phyloP scores from a whole-genome alignment of 2,329 filamentous ascomycete species.

The Periconia macrospinosa region DNA sequence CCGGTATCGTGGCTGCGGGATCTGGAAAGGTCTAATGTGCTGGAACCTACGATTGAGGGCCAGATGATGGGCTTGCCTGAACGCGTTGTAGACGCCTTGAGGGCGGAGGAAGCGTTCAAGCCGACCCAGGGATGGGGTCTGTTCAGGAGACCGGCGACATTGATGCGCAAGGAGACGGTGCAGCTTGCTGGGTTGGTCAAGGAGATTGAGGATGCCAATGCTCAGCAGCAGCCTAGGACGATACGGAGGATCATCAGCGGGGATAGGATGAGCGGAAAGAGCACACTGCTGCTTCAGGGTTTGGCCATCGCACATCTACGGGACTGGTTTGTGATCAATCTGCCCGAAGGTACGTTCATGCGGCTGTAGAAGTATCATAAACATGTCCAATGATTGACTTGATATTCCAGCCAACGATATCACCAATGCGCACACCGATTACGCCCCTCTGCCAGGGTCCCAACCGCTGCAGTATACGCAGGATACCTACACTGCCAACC shows the following conservation, averaged over 20 bases:
- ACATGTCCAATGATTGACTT: constrained; percentile 3
- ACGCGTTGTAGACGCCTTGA: constrained; percentile 74
- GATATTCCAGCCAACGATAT: constrained; percentile 71
- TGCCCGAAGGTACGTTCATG: constrained; percentile 75
- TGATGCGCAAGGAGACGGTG: constrained; percentile 78
- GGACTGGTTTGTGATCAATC: constrained; percentile 84
- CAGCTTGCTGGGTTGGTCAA: constrained; percentile 60
- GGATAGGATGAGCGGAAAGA: constrained; percentile 79
- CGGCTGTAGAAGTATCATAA: neutral
- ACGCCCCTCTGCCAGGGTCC: constrained; percentile 66
- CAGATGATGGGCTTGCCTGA: constrained; percentile 71
- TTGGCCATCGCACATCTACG: constrained; percentile 80
- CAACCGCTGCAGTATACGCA: constrained; percentile 68
- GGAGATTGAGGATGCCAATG: constrained; percentile 59
- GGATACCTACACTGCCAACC: constrained; percentile 72
- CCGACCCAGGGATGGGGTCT: constrained; percentile 82
- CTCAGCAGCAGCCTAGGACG: constrained; percentile 55
- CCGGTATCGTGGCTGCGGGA: constrained; percentile 70
- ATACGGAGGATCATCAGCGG: constrained; percentile 72
- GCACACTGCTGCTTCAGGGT: constrained; percentile 79
- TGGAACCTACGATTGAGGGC: constrained; percentile 54
- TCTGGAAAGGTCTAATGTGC: constrained; percentile 56
- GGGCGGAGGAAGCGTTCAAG: constrained; percentile 89
- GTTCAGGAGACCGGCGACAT: constrained; percentile 77
- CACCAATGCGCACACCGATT: constrained; percentile 78